Base-by-base conservation (phyloP, 768 basidiomycete genomes). In the Podaxis rugospora region DNA sequence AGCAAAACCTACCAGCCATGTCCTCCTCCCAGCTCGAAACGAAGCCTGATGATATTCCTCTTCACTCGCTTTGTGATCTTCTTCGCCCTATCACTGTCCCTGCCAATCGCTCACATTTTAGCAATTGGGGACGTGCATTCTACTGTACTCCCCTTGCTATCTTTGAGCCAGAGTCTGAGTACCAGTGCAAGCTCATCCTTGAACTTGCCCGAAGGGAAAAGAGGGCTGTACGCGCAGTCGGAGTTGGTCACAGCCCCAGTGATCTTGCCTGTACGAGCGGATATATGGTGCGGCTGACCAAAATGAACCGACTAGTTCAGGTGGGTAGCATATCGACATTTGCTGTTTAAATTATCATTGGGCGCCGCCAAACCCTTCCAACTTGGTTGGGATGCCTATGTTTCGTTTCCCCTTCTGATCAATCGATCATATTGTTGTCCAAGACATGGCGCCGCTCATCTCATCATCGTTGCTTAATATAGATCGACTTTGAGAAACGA, bases 211-310 rank as follows among this genome's bases (percentile, higher is more conserved):
- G 87, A 16, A 78, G 89, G 46, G 85, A 94, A 69, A 76, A 81
- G 14, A 85, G 83, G 69, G 78, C 82, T 21, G 79, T 98, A 36
- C 85, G 94, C 58, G 90, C 92, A 0, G 89, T 87, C 11, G 97
- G 94, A 11, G 86, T 93, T 14, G 96, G 95, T 1, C 95, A 98
- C 75, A 92, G 90, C 61, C 96, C 96, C 23, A 91, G 88, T 69
- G 96, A 99, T 75, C 80, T 98, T 53, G 91, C 93, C 0, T 98
- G 94, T 74, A 97, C 95, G 0, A 82, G 77, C 55, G 92, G 87
- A 10, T 95, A 84, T 75, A 90, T 98, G 86, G 74, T 98, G 59
- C 81, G 89, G 56, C 91, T 91, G 62, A 85, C 85, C 46, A 84
- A 82, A 67, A 74, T 98, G 57, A 81, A 89, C 71, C 77, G 81